Conservation (phyloP, 169 alveolate genomes). For the Plasmodium sp. region DNA sequence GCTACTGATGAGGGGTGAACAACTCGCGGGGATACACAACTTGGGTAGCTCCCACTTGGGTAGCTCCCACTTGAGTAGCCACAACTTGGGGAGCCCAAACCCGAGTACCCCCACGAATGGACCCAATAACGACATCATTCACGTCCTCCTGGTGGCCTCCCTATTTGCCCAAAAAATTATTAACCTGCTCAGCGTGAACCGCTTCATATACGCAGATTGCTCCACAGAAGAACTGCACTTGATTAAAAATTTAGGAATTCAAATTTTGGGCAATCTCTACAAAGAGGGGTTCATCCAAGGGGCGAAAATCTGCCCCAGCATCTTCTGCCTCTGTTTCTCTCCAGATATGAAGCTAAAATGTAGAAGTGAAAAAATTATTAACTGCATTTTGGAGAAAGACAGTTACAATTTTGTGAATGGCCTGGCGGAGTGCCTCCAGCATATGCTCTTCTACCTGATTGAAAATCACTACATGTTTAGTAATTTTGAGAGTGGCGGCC, state of each 20-base stretch:
- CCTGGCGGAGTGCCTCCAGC: conserved; percentile 62
- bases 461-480: conserved; percentile 44
- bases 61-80: neutral
- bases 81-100: neutral
- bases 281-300: conserved; percentile 72
- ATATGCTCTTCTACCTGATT: conserved; percentile 49
- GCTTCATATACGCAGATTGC: conserved; percentile 51
- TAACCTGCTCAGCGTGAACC: conserved; percentile 11
- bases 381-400: conserved; percentile 44
- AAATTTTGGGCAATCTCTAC: conserved; percentile 34
- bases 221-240: conserved; percentile 27
- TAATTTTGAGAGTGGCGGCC: neutral
- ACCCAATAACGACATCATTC: conserved; percentile 52
- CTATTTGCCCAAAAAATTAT: conserved; percentile 44
- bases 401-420: conserved; percentile 45
- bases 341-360: conserved; percentile 29
- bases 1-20: neutral
- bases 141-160: conserved; percentile 39
- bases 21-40: neutral
- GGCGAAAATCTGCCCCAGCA: conserved; percentile 24
- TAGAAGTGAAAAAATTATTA: conserved; percentile 57
- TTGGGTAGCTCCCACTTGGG: too few species aligned
- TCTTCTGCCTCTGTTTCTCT: conserved; percentile 44
- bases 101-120: neutral
- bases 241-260: conserved; percentile 58